A percentile compares a stretch with the other conserved stretches of the same genome.
Conservation (phyloP, 2,329 filamentous ascomycete genomes). For the Coleophoma cylindrospora region DNA sequence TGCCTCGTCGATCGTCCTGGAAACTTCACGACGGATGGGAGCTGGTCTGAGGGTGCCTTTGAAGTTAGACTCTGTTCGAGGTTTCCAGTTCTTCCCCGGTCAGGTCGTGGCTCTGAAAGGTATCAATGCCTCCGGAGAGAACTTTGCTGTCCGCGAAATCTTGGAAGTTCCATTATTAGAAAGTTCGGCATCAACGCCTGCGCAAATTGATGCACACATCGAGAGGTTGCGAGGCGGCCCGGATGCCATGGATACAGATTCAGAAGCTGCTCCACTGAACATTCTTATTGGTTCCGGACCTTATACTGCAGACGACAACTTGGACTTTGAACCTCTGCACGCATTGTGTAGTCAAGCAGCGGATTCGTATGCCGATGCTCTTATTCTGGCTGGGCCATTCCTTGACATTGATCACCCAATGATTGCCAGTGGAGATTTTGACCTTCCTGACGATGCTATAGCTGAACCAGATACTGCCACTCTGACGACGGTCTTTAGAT, state of each 20-base stretch:
- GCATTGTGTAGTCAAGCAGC: slow-evolving; percentile 75
- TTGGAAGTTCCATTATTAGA: slow-evolving; percentile 71
- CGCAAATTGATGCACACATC: slow-evolving; percentile 62
- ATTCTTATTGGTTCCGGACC: slow-evolving; percentile 79
- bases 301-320: slow-evolving; percentile 87
- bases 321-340: slow-evolving; percentile 83
- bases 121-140: slow-evolving; percentile 78
- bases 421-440: slow-evolving; percentile 74
- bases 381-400: slow-evolving; percentile 83
- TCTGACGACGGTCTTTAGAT: slow-evolving; percentile 76
- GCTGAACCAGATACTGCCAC: slow-evolving; percentile 74
- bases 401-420: slow-evolving; percentile 88
- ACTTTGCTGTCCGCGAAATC: slow-evolving; percentile 75
- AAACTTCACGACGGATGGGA: slow-evolving; percentile 80
- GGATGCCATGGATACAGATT: slow-evolving; percentile 56
- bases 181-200: slow-evolving; percentile 64
- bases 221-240: slow-evolving; percentile 62
- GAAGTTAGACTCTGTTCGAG: slow-evolving; percentile 63
- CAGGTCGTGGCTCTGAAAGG: slow-evolving; percentile 87
- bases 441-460: slow-evolving; percentile 62
- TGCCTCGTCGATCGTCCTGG: slow-evolving; percentile 76
- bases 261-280: slow-evolving; percentile 61
- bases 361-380: slow-evolving; percentile 67
- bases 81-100: slow-evolving; percentile 86
- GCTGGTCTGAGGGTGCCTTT: slow-evolving; percentile 78